Evolutionary conservation across 2,329 filamentous ascomycete species (phyloP).

Genomic region (Fusarium secorum): DNA sequence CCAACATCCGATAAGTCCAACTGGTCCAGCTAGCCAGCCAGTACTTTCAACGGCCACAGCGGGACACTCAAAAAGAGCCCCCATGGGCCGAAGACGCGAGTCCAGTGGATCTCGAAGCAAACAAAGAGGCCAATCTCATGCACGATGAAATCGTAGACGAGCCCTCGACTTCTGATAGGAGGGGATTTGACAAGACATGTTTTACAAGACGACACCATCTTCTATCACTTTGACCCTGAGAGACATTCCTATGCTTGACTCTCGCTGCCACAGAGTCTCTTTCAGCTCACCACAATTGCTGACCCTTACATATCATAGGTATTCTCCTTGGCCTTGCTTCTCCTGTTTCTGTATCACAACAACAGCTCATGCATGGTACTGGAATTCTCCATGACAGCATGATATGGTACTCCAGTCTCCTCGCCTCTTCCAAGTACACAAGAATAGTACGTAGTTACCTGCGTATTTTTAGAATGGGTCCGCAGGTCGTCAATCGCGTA

Average conservation of each 20-base stretch:
- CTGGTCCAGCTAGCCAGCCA: slow-evolving; percentile 26
- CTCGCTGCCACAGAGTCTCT: slow-evolving; percentile 3
- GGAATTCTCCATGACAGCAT: slow-evolving; percentile 22
- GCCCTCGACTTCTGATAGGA: slow-evolving; percentile 30
- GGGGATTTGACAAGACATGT: slow-evolving; percentile 19
- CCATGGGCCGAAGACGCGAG: slow-evolving; percentile 20
- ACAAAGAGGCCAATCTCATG: slow-evolving; percentile 25
- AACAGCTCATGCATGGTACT: slow-evolving; percentile 1
- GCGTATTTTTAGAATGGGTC: slow-evolving; percentile 42
- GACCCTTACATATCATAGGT: slow-evolving; percentile 9
- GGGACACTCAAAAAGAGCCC: background rate
- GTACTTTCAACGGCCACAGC: slow-evolving; percentile 23
- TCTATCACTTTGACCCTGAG: slow-evolving; percentile 26
- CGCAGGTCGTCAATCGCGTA: slow-evolving; percentile 29
- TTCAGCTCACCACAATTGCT: slow-evolving; percentile 6
- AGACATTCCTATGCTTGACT: slow-evolving; percentile 31
- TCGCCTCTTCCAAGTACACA: slow-evolving; percentile 18
- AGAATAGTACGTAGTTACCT: slow-evolving; percentile 16
- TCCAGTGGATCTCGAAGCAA: slow-evolving; percentile 21
- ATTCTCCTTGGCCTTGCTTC: background rate
- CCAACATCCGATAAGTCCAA: slow-evolving; percentile 29
- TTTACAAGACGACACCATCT: slow-evolving; percentile 27
- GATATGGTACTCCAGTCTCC: background rate
- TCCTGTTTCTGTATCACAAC: background rate
- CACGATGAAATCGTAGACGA: slow-evolving; percentile 33